These are phyloP conservation scores for Boletus sensibilis DNA, from an alignment of 768 basidiomycete genomes.

Conservation along the genomic window DNA sequence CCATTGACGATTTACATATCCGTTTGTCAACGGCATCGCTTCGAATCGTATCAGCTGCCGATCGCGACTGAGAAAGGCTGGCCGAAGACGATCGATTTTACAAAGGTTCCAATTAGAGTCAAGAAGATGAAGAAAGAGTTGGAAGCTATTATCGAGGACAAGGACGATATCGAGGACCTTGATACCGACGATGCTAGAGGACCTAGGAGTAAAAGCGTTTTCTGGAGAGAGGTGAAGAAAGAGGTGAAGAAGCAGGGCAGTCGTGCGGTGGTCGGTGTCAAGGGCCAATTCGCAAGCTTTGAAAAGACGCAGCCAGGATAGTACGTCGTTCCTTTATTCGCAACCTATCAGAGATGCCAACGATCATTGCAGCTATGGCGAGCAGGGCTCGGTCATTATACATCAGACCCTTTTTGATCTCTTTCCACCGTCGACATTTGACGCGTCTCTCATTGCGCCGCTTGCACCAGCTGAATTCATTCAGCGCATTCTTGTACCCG, in stretches of 20 bases:
- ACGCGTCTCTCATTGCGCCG: slow-evolving; percentile 54
- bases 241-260: slow-evolving; percentile 66
- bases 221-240: slow-evolving; percentile 66
- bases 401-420: slow-evolving; percentile 72
- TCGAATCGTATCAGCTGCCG: slow-evolving; percentile 72
- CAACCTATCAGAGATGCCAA: background rate
- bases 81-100: slow-evolving; percentile 74
- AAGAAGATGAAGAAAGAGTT: slow-evolving; percentile 47
- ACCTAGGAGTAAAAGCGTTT: slow-evolving; percentile 47
- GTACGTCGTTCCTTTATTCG: slow-evolving; percentile 46
- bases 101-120: slow-evolving; percentile 51
- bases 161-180: slow-evolving; percentile 22
- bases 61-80: slow-evolving; percentile 69
- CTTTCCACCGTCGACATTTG: slow-evolving; percentile 63
- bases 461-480: slow-evolving; percentile 76
- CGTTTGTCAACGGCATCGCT: slow-evolving; percentile 76
- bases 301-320: slow-evolving; percentile 87
- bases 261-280: slow-evolving; percentile 62
- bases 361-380: slow-evolving; percentile 65
- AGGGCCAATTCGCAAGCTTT: slow-evolving; percentile 76
- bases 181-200: slow-evolving; percentile 10
- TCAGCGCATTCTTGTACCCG: slow-evolving; percentile 85
- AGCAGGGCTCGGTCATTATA: slow-evolving; percentile 79
- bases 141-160: slow-evolving; percentile 51
- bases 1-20: slow-evolving; percentile 53